These are phyloP conservation scores for Penicillium sp. DNA, from an alignment of 2,329 filamentous ascomycete genomes.

Conservation along the genomic window DNA sequence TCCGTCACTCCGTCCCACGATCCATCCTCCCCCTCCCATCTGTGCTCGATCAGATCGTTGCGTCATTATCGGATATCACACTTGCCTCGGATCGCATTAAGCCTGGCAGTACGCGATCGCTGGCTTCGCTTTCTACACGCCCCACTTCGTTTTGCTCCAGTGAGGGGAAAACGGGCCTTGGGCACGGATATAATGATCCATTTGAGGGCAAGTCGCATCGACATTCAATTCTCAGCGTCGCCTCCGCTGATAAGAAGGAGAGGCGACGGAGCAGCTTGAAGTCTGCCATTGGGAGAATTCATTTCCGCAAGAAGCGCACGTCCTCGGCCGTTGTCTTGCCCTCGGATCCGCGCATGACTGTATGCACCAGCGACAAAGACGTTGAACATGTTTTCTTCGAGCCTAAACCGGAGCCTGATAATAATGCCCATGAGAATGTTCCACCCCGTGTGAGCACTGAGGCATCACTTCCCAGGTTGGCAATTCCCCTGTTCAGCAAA, in stretches of 20 bases:
- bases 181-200: conserved; percentile 17
- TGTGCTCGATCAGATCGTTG: conserved; percentile 30
- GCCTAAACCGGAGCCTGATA: conserved; percentile 10
- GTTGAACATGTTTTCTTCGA: conserved; percentile 40
- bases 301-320: conserved; percentile 36
- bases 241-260: conserved; percentile 30
- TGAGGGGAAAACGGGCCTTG: conserved; percentile 28
- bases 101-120: conserved; percentile 37
- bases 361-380: conserved; percentile 25
- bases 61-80: conserved; percentile 34
- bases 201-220: conserved; percentile 16
- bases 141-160: conserved; percentile 41
- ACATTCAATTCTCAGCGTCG: conserved; percentile 29
- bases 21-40: conserved; percentile 12
- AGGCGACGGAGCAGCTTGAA: conserved; percentile 34
- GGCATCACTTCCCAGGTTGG: conserved; percentile 24
- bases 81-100: conserved; percentile 30
- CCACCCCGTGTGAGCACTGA: conserved; percentile 8
- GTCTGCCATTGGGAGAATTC: conserved; percentile 35
- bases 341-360: conserved; percentile 27
- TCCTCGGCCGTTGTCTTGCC: conserved; percentile 31
- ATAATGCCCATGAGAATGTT: background rate
- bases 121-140: conserved; percentile 40
- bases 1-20: conserved; percentile 26
- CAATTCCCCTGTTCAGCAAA: conserved; percentile 37